These are phyloP conservation scores for Bidens hawaiensis DNA, from an alignment of 140 eudicot species.

Conservation along the genomic window DNA sequence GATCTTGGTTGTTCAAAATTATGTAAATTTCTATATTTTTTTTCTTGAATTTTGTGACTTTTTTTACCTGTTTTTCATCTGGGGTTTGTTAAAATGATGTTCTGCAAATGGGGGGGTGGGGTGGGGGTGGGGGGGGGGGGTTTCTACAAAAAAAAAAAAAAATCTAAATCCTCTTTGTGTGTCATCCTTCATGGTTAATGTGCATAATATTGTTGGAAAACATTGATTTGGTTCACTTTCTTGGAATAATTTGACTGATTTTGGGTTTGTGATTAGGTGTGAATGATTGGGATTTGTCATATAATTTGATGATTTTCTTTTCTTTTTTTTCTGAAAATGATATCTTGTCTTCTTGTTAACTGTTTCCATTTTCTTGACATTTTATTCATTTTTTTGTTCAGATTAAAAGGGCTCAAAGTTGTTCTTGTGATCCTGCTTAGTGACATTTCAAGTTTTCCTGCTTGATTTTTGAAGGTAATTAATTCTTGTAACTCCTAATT, in stretches of 20 bases:
- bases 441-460: not conserved
- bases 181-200: not conserved
- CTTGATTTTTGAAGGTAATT: constrained; percentile 15
- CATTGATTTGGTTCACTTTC: not conserved
- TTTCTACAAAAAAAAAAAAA: too few species aligned
- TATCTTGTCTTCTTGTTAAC: not conserved
- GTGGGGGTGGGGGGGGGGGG: too few species aligned
- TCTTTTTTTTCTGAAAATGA: constrained; percentile 5
- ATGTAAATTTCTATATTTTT: too few species aligned
- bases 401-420: constrained; percentile 5
- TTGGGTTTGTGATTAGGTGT: not conserved
- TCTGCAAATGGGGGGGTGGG: not conserved
- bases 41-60: not conserved
- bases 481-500: not conserved
- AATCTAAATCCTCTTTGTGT: not conserved
- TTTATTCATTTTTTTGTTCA: not conserved
- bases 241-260: not conserved
- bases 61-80: not conserved
- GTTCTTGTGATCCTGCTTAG: not conserved
- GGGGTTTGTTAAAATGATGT: not conserved
- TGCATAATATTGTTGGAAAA: not conserved
- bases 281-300: not conserved
- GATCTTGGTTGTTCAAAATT: too few species aligned
- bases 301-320: not conserved
- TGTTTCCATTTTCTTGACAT: not conserved